These are phyloP conservation scores for Phytophthora europaea DNA, from an alignment of 352 stramenopile genomes.

Conservation along the genomic window DNA sequence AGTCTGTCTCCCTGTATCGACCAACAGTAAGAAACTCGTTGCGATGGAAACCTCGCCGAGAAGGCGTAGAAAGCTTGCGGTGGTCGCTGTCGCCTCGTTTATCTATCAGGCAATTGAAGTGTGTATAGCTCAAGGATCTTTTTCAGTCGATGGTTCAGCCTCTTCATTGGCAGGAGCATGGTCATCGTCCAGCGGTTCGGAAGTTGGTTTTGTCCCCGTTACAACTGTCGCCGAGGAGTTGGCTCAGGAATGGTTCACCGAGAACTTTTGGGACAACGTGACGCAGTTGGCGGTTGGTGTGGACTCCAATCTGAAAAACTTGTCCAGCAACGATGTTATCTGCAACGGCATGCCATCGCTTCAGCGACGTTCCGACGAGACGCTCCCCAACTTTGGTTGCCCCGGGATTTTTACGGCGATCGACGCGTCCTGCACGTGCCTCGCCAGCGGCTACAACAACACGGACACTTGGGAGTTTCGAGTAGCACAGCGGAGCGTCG, in stretches of 20 bases:
- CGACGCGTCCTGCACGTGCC: conserved; percentile 41
- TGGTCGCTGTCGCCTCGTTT: conserved; percentile 27
- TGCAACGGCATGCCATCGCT: conserved; percentile 41
- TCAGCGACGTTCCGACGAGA: conserved; percentile 26
- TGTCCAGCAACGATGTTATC: conserved; percentile 37
- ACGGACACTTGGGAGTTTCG: conserved; percentile 39
- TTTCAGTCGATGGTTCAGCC: not conserved
- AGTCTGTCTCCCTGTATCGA: conserved; percentile 4
- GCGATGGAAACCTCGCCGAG: conserved; percentile 29
- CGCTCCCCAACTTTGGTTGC: conserved; percentile 39
- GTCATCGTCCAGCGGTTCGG: conserved; percentile 14
- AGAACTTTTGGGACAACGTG: conserved; percentile 40
- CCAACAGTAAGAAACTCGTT: conserved; percentile 32
- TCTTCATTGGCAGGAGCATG: conserved; percentile 19
- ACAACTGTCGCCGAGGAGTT: conserved; percentile 34
- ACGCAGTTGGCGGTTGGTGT: conserved; percentile 46
- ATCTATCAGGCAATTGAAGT: conserved; percentile 17
- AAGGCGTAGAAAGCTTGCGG: conserved; percentile 19
- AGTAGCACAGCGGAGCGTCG: conserved; percentile 12
- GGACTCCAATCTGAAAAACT: conserved; percentile 29
- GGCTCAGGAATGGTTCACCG: conserved; percentile 43
- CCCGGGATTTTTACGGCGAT: conserved; percentile 45
- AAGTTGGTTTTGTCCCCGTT: conserved; percentile 26
- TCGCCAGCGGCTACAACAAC: conserved; percentile 25
- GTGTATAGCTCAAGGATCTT: conserved; percentile 17